A percentile compares a stretch with the other conserved stretches of the same genome.
Evolutionary conservation across 352 stramenopile genomes (phyloP).

Genomic region (Blastocystis sp.): DNA sequence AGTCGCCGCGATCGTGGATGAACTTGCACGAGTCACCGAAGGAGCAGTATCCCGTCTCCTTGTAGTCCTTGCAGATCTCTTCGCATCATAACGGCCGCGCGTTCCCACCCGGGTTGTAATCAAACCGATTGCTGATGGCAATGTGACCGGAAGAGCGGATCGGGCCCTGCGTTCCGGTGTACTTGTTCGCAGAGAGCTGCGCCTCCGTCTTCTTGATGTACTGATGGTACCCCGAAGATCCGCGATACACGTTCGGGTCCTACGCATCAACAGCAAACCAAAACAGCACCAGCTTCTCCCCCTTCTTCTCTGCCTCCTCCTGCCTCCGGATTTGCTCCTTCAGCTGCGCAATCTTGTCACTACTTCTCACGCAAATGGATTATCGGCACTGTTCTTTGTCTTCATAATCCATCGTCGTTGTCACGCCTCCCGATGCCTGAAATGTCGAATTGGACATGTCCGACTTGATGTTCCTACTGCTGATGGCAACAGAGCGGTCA

Average conservation of each 20-base stretch:
- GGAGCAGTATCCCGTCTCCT: slow-evolving; percentile 97
- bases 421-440: slow-evolving; percentile 57
- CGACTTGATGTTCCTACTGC: slow-evolving; percentile 55
- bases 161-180: slow-evolving; percentile 86
- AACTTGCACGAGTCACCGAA: slow-evolving; percentile 95
- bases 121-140: slow-evolving; percentile 88
- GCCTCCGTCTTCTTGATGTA: slow-evolving; percentile 83
- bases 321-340: slow-evolving; percentile 41
- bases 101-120: slow-evolving; percentile 82
- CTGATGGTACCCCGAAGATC: slow-evolving; percentile 82
- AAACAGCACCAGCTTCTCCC: slow-evolving; percentile 33
- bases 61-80: slow-evolving; percentile 99
- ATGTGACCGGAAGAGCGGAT: slow-evolving; percentile 89
- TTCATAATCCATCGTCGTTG: slow-evolving; percentile 56
- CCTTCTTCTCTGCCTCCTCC: slow-evolving; percentile 53
- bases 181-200: slow-evolving; percentile 84
- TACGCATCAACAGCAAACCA: neutral
- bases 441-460: slow-evolving; percentile 54
- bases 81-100: slow-evolving; percentile 74
- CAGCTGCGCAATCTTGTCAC: slow-evolving; percentile 57
- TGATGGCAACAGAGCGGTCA: neutral
- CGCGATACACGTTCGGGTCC: slow-evolving; percentile 78
- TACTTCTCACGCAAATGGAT: neutral
- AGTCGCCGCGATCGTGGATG: slow-evolving; percentile 94
- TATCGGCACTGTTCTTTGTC: slow-evolving; percentile 50